Evolutionary conservation across 345 rosid genomes (phyloP).

Genomic region (Syzygium grande): DNA sequence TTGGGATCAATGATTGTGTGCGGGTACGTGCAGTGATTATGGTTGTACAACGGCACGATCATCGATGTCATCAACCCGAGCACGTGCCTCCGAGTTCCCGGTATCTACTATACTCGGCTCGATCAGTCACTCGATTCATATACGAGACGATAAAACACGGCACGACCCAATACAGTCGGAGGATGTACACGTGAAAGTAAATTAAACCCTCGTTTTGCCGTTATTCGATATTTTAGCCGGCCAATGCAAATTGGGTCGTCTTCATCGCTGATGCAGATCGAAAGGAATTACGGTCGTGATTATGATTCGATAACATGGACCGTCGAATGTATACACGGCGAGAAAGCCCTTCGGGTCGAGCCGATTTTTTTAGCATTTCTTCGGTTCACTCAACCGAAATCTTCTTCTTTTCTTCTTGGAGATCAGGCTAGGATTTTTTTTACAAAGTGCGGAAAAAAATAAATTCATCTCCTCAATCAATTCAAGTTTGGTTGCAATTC

Average conservation of each 20-base stretch:
- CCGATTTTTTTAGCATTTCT: neutral
- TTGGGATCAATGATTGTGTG: conserved; percentile 14
- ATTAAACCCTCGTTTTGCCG: neutral
- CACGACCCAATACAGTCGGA: neutral
- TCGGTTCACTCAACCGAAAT: fast-evolving
- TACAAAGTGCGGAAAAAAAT: neutral
- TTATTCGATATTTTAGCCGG: neutral
- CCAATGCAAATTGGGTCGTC: fast-evolving
- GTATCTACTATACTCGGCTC: neutral
- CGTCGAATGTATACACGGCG: fast-evolving
- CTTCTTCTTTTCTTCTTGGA: no score
- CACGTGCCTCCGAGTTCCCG: conserved; percentile 5
- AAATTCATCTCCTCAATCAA: neutral
- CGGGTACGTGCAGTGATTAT: conserved; percentile 1
- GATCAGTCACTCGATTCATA: fast-evolving
- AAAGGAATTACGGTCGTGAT: neutral
- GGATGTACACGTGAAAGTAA: neutral
- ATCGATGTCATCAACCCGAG: neutral
- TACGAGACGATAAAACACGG: no score
- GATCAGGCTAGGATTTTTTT: no score
- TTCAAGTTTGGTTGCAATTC: neutral
- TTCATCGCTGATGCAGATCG: neutral
- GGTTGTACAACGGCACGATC: conserved; percentile 4
- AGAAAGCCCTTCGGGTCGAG: no score
- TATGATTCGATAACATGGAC: no score